Evolutionary conservation across 345 rosid species (phyloP).

Genomic region (Jatropha curcas): DNA sequence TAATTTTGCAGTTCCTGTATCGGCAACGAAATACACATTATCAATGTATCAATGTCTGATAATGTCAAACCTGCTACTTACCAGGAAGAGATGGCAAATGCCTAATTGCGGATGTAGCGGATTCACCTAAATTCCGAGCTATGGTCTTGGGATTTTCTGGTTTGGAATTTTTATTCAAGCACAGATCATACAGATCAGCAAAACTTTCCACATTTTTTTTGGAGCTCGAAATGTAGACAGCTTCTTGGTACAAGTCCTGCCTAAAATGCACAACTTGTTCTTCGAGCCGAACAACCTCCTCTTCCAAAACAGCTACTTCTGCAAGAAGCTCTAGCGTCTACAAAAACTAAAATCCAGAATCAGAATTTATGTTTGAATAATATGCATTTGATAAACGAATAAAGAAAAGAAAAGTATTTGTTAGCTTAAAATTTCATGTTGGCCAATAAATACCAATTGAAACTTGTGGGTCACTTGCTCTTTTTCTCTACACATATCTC

Average conservation of each 20-base stretch:
- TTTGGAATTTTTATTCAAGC: constrained; percentile 30
- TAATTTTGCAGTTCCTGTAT: not conserved
- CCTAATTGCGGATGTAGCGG: constrained; percentile 23
- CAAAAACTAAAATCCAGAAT: constrained; percentile 28
- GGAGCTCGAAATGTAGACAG: constrained; percentile 56
- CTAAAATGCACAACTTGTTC: constrained; percentile 71
- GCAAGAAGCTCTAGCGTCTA: constrained; percentile 87
- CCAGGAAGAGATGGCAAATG: constrained; percentile 39
- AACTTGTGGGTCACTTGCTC: not conserved
- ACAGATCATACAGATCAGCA: constrained; percentile 29
- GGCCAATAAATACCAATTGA: constrained; percentile 5
- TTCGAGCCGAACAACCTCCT: constrained; percentile 83
- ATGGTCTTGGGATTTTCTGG: constrained; percentile 26
- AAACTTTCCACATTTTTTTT: constrained; percentile 43
- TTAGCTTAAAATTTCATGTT: not conserved
- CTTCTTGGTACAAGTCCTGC: constrained; percentile 76
- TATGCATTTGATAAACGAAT: not conserved
- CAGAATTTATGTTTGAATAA: constrained; percentile 17
- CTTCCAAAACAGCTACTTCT: constrained; percentile 94
- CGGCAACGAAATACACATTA: not conserved
- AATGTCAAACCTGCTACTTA: constrained; percentile 17
- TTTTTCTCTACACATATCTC: not conserved
- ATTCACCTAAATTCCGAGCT: constrained; percentile 25
- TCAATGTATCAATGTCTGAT: constrained; percentile 4
- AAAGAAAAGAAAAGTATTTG: not conserved